Evolutionary conservation across 305 asterid genomes (phyloP), one percentile per base, ranked within the genome.

Genomic region (Lippia alba): DNA sequence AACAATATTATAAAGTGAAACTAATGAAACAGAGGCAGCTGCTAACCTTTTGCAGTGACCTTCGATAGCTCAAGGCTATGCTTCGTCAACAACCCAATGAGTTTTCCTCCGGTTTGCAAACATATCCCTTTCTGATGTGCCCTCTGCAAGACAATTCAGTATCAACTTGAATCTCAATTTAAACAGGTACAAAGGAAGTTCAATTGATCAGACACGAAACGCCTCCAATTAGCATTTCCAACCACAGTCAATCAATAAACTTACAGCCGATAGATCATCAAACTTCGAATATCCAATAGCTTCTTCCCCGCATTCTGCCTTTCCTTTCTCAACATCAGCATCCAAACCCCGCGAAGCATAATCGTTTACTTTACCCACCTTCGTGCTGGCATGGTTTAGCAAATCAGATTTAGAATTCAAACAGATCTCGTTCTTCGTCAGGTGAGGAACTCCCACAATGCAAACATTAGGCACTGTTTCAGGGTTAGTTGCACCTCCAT

Each of bases 261-360:
- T 59, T 85, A 89, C 92, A 4, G 74, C 61, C 49, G 77, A 76
- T 39, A 81, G 71, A 76, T 84, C 88, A 74, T 89, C 91, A 34
- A 76, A 62, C 53, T 75, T 83, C 74, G 69, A 72, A 75, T 71
- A 67, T 61, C 74, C 80, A 71, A 69, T 60, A 61, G 67, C 61
- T 70, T 80, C 84, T 64, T 70, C 82, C 67, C 10, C 60, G 55
- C 75, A 70, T 55, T 82, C 84, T 18, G 59, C 50, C 60, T 41
- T 83, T 66, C 91, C 91, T 74, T 87, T 76, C 82, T 87, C 96
- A 70, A 86, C 72, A 63, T 84, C 92, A 48, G 74, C 56, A 46
- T 78, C 79, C 74, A 72, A 44, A 66, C 71, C 45, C 74, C 81
- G 73, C 19, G 77, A 70, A 17, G 70, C 67, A 64, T 62, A 67